Conservation (phyloP, 2,329 filamentous ascomycete species). For the Colletotrichum godetiae region DNA sequence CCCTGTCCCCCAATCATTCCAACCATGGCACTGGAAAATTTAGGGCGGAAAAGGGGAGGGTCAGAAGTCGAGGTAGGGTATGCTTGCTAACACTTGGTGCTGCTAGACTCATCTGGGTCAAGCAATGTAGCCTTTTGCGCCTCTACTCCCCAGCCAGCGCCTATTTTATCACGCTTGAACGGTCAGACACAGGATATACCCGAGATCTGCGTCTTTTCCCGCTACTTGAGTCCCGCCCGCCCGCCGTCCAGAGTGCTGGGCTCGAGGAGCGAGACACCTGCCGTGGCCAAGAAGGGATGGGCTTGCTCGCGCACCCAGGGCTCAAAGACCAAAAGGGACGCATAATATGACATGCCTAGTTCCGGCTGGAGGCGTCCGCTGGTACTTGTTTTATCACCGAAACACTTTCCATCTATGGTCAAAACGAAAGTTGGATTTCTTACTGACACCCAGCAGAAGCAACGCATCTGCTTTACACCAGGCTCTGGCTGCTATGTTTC, state of each 20-base stretch:
- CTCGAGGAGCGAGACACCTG: conserved; percentile 6
- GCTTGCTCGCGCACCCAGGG: not conserved
- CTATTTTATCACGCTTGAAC: not conserved
- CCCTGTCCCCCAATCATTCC: conserved; percentile 14
- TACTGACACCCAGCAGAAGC: not conserved
- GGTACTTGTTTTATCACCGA: not conserved
- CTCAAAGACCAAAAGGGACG: not conserved
- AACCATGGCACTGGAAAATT: conserved; percentile 27
- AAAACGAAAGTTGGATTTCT: not conserved
- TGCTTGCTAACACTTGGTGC: conserved; percentile 1
- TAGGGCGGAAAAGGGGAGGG: conserved; percentile 18
- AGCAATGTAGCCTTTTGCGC: not conserved
- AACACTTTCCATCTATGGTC: not conserved
- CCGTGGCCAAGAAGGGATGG: conserved; percentile 8
- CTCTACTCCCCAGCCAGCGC: not conserved
- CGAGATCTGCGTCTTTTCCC: conserved; percentile 24
- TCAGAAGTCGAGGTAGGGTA: conserved; percentile 9
- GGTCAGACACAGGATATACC: not conserved
- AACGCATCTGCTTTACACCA: not conserved
- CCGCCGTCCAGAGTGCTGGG: conserved; percentile 17
- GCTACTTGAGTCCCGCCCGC: not conserved
- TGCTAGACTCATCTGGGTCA: not conserved
- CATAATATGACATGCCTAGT: not conserved
- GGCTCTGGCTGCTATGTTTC: not conserved
- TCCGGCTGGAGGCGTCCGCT: not conserved